Base-by-base conservation (phyloP, 331 rosid species). In the Stylosanthes scabra region DNA sequence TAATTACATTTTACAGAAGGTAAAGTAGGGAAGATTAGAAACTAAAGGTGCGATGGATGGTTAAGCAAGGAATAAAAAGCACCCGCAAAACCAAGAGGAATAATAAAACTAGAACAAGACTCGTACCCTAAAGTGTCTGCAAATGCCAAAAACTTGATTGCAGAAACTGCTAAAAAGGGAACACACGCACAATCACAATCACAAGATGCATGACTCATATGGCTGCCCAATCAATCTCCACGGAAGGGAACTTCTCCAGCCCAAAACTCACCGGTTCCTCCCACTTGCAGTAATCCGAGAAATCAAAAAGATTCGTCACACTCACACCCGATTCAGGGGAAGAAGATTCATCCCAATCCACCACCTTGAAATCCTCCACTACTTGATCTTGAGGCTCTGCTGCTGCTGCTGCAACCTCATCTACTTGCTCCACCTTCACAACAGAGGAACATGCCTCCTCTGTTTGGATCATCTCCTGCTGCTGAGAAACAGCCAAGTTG, bases 151-250 rank as follows among this genome's bases (percentile, higher is more conserved):
- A 91, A 91, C 54, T 81, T 59, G 91, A 86, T 70, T 75, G 96
- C 90, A 86, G 88, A 82, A 16, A 73, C 59, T 63, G 80, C 82
- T 41, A 2, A 42, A 51, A 56, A 77, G 46, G 46, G 7, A 41
- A 42, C 9, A 42, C 11, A 8, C 11, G 7, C 46, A 9, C 10
- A 9, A 7, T 6, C 46, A 42, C 10, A 20, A 20, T 0, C 25
- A 70, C 51, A 46, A 46, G 51, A 46, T 28, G 13, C 51, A 47
- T 45, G 12, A 13, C 12, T 89, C 73, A 89, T 46, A 93, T 68
- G 63, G 97, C 91, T 28, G 81, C 88, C 99, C 97, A 94, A 69
- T 91, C 99, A 61, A 91, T 94, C 82, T 94, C 99, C 56, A 86
- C 82, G 0, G 99, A 94, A 78, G 97, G 96, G 70, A 7, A 89